A percentile compares a stretch with the other conserved stretches of the same genome.
These are phyloP conservation scores for Microsporum canis DNA, from an alignment of 2,329 filamentous ascomycete genomes.

Conservation along the genomic window DNA sequence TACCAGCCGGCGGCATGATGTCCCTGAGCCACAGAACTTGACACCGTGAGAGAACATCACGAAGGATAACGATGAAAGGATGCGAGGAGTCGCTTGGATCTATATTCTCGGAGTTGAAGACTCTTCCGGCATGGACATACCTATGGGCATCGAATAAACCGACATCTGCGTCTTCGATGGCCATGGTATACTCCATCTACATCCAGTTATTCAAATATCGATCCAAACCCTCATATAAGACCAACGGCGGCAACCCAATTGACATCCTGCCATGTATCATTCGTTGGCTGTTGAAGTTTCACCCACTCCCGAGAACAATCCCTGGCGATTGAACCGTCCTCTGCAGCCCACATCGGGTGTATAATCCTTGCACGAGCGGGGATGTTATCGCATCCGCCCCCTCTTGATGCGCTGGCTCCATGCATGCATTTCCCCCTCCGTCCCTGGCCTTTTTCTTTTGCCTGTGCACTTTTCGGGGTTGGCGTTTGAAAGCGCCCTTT, in stretches of 20 bases:
- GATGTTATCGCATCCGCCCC: not conserved
- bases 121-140: not conserved
- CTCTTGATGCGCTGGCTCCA: not conserved
- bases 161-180: no score
- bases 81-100: not conserved
- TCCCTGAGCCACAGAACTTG: not conserved
- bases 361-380: conserved; percentile 1
- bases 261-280: not conserved
- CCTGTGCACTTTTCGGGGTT: not conserved
- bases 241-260: not conserved
- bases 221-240: not conserved
- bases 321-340: not conserved
- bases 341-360: not conserved
- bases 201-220: no score
- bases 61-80: not conserved
- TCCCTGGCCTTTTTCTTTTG: not conserved
- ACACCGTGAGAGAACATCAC: not conserved
- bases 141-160: not conserved
- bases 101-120: not conserved
- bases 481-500: not conserved
- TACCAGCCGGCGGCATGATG: not conserved
- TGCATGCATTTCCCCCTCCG: not conserved
- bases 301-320: not conserved
- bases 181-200: no score
- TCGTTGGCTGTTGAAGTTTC: not conserved